Conservation (phyloP, 2,329 filamentous ascomycete genomes). For the Proliferodiscus dingleyae region DNA sequence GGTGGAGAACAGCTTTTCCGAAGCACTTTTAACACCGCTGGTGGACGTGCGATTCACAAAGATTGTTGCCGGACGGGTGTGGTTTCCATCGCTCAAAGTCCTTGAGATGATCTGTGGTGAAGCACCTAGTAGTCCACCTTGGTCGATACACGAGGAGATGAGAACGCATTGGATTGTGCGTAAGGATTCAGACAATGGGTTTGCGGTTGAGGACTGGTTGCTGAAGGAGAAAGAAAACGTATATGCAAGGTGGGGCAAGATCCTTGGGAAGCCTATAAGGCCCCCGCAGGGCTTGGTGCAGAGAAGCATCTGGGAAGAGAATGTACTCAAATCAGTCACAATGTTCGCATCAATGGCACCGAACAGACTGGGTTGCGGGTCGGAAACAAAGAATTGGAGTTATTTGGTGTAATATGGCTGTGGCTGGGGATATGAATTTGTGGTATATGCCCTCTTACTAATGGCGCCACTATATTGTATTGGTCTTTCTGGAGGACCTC, state of each 20-base stretch:
- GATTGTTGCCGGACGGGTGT: neutral
- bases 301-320: neutral
- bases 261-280: neutral
- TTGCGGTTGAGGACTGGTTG: neutral
- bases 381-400: too few relatives aligned
- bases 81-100: neutral
- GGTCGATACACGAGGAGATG: neutral
- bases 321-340: neutral
- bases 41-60: neutral
- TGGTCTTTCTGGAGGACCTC: constrained; percentile 7
- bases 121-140: neutral
- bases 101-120: neutral
- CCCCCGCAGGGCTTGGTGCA: neutral
- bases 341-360: neutral
- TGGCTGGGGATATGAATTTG: too few relatives aligned
- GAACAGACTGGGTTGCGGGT: neutral
- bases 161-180: neutral
- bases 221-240: neutral
- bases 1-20: too few relatives aligned
- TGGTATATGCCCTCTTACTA: too few relatives aligned
- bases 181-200: neutral
- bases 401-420: too few relatives aligned
- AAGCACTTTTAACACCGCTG: too few relatives aligned
- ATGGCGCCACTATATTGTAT: too few relatives aligned
- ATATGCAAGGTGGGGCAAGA: neutral